Conservation (phyloP, 805 yeast species). For the Torulaspora franciscae region DNA sequence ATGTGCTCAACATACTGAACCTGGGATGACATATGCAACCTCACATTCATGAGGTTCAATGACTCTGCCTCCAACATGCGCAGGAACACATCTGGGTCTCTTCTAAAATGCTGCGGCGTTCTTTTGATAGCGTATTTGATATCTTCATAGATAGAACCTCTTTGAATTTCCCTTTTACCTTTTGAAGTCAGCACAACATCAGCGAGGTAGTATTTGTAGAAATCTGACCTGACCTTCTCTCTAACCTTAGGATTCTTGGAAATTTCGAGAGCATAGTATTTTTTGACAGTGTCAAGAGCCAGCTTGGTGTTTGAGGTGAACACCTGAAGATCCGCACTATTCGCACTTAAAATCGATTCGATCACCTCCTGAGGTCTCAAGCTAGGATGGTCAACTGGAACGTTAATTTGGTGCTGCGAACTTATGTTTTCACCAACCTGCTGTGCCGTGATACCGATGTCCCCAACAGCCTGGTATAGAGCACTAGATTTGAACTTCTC, state of each 20-base stretch:
- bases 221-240: constrained; percentile 59
- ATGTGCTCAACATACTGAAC: constrained; percentile 43
- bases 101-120: constrained; percentile 65
- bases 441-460: constrained; percentile 72
- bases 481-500: constrained; percentile 65
- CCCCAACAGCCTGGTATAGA: constrained; percentile 59
- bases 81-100: constrained; percentile 73
- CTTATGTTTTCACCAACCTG: constrained; percentile 78
- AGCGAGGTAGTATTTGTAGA: constrained; percentile 58
- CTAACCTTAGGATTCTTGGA: constrained; percentile 78
- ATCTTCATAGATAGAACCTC: constrained; percentile 76
- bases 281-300: constrained; percentile 69
- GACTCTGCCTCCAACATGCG: constrained; percentile 91
- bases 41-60: constrained; percentile 63
- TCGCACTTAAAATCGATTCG: constrained; percentile 36
- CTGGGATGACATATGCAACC: constrained; percentile 46
- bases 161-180: constrained; percentile 71
- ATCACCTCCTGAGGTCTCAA: constrained; percentile 59
- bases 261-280: constrained; percentile 72
- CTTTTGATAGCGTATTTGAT: constrained; percentile 87
- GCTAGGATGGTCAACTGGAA: constrained; percentile 59
- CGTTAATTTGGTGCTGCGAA: constrained; percentile 61
- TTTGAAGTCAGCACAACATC: constrained; percentile 79
- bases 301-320: constrained; percentile 50
- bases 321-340: constrained; percentile 32